Evolutionary conservation across 495 filamentous ascomycete species (phyloP).

Genomic region (Talaromyces ruber): DNA sequence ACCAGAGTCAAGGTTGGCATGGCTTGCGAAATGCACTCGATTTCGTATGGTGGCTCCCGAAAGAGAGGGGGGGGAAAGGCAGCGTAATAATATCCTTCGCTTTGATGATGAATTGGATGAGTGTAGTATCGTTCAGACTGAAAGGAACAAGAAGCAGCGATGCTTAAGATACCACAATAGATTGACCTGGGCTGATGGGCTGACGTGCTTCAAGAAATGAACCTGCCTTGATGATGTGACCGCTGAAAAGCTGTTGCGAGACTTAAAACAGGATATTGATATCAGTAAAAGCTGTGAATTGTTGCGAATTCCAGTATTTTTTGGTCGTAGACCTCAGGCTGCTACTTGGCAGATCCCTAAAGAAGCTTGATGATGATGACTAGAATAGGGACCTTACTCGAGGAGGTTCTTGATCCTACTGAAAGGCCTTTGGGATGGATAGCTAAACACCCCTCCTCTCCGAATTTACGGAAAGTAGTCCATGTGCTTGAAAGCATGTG

Average conservation of each 20-base stretch:
- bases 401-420: neutral
- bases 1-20: neutral
- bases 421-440: neutral
- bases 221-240: neutral
- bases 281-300: neutral
- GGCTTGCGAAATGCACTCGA: neutral
- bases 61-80: neutral
- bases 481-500: neutral
- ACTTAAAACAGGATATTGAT: neutral
- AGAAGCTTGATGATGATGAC: neutral
- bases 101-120: neutral
- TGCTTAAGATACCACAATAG: neutral
- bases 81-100: neutral
- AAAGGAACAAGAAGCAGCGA: neutral
- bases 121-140: neutral
- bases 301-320: neutral
- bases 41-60: neutral
- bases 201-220: neutral
- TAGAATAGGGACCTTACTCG: neutral
- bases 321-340: neutral
- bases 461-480: no score
- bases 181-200: no score
- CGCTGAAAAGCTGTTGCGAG: neutral
- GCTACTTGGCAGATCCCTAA: no score
- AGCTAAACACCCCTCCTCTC: neutral